Percentiles rank a stretch among this genome's conserved stretches.
These are phyloP conservation scores for Litchi chinensis DNA, from an alignment of 345 rosid species.

Conservation along the genomic window DNA sequence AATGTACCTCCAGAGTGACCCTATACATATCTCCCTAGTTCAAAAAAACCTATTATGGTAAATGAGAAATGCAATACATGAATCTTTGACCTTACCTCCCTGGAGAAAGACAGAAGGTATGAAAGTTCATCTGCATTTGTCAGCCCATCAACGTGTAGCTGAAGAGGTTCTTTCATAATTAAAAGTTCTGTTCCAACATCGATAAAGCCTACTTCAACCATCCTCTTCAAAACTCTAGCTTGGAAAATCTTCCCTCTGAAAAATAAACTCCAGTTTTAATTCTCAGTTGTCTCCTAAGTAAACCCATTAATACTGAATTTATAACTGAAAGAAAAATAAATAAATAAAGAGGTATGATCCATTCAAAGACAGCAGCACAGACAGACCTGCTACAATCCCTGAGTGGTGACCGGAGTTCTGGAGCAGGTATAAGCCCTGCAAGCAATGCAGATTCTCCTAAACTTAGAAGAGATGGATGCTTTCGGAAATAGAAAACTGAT, in stretches of 20 bases:
- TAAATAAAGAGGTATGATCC: background rate
- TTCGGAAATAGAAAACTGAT: slow-evolving; percentile 32
- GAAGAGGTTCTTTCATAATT: slow-evolving; percentile 22
- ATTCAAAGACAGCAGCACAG: background rate
- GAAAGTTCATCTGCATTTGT: slow-evolving; percentile 22
- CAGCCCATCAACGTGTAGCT: slow-evolving; percentile 11
- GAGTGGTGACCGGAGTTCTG: slow-evolving; percentile 33
- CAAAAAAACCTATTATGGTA: background rate
- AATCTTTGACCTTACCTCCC: slow-evolving; percentile 16
- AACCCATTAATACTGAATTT: background rate
- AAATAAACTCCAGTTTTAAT: background rate
- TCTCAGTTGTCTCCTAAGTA: background rate
- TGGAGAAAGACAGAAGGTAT: slow-evolving; percentile 18
- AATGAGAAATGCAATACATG: background rate
- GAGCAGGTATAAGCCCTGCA: slow-evolving; percentile 37
- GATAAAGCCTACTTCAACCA: slow-evolving; percentile 32
- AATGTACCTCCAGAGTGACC: background rate
- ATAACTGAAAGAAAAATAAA: background rate
- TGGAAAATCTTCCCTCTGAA: slow-evolving; percentile 37
- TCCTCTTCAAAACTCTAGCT: slow-evolving; percentile 38
- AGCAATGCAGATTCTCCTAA: slow-evolving; percentile 37
- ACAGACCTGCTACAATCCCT: slow-evolving; percentile 30
- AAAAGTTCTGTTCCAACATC: slow-evolving; percentile 26
- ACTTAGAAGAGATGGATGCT: slow-evolving; percentile 34
- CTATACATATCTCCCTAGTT: background rate